Base-by-base conservation (phyloP, 1,284 basidiomycete genomes). In the Cyathus olla region DNA sequence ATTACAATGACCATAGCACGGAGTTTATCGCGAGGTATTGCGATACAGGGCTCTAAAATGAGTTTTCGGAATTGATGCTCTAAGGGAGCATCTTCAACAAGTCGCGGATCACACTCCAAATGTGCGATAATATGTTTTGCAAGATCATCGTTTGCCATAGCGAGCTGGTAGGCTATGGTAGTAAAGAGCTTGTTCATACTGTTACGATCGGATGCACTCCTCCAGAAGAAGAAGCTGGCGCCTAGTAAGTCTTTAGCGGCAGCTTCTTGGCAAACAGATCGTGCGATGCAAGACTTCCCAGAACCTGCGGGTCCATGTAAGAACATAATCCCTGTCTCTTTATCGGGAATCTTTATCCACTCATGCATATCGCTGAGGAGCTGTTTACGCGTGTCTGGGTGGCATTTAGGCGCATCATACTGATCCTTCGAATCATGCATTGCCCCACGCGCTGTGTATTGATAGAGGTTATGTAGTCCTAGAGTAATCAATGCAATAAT, bases 401-500 rank as follows among this genome's bases (percentile, higher is more conserved):
- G 49, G n/a, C 49, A 50, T 50, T 29, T 26, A 13, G 49, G 49
- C 9, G 49, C 24, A n/a, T 26, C 24, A 50, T 27, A 26, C 3
- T 27, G 49, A 19, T 50, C 49, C 3, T 50, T n/a, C 10, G 49
- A 50, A 13, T 50, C n/a, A 29, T 50, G 49, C 21, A n/a, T 24
- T 50, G 49, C 28, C 13, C 49, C 49, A n/a, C 11, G n/a, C 13
- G 49, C 19, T 66, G 53, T 19, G 66, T 60, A 60, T 8, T 50
- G 22, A n/a, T 72, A 66, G 8, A 72, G 60, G 17, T 66, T 69
- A 51, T 70, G 68, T 15, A 66, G 61, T 5, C 68, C 70, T 72
- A 28, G 10, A 5, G 26, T 22, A n/a, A n/a, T n/a, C n/a, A n/a
- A n/a, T n/a, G n/a, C n/a, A n/a, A n/a, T n/a, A n/a, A n/a, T n/a